Evolutionary conservation across 2,329 filamentous ascomycete genomes (phyloP), one percentile per base, ranked within the genome.

Genomic region (Stagonosporopsis rhizophila): DNA sequence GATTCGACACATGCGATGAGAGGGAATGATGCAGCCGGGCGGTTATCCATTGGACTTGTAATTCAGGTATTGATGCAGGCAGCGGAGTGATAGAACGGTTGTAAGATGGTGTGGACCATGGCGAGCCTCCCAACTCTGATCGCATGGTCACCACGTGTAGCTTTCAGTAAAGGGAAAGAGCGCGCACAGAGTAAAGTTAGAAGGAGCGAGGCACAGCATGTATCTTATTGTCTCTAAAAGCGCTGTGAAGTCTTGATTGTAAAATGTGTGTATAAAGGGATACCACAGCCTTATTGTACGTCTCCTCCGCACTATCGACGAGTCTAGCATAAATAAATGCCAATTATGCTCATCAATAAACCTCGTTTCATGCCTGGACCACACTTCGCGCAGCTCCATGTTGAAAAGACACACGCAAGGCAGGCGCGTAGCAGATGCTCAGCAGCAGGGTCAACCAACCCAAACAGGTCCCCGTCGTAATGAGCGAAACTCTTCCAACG

Each of bases 1-100:
- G 62, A 71, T 54, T 72, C 68, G 32, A 69, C 54, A 17, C 62
- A 64, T n/a, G 68, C 68, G 58, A 71, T 62, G 5, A 68, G 58
- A 27, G 61, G 56, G 20, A 56, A n/a, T 15, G 35, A 12, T 25
- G 38, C 27, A 17, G 56, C 41, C 25, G 41, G 47, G 23, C 56
- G 48, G 19, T 20, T 60, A 44, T 19, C 42, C 53, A 58, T 60
- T 25, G 27, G 17, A 8, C 8, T 40, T 14, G 2, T 38, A 14
- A 11, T 19, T 6, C 40, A 42, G 27, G 22, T 53, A 23, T 41
- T 28, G 28, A 46, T 46, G 22, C n/a, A 30, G n/a, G 5, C 1
- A 44, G 25, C 4, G 12, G 40, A 12, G 25, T 11, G 22, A 19
- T 2, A n/a, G 25, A 42, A 3, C 14, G 20, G 2, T 25, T 40